Conservation (phyloP, 148 eudicot species). For the Rhododendron vialii region DNA sequence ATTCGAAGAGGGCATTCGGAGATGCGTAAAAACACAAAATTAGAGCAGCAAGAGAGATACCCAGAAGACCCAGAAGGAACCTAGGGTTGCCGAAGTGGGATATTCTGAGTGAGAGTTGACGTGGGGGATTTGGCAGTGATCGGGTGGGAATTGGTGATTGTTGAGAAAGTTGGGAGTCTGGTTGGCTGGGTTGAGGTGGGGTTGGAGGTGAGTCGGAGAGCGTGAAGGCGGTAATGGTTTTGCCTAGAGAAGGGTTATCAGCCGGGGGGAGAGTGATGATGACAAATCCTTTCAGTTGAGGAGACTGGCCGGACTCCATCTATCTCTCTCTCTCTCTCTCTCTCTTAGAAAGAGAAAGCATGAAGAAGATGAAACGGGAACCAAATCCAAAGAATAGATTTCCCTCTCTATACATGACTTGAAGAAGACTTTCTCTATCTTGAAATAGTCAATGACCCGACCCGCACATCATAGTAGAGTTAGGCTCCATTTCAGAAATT, state of each 20-base stretch:
- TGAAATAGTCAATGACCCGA: too few species aligned
- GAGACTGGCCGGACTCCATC: conserved; percentile 18
- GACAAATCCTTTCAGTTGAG: conserved; percentile 31
- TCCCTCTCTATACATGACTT: neutral
- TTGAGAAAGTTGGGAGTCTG: neutral
- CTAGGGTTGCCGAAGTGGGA: conserved; percentile 12
- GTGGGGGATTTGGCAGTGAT: neutral
- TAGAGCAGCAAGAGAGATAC: conserved; percentile 31
- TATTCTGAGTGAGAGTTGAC: conserved; percentile 3
- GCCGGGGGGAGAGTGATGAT: conserved; percentile 46
- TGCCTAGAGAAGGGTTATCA: conserved; percentile 51
- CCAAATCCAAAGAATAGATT: too few species aligned
- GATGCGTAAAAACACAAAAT: conserved; percentile 18
- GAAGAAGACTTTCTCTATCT: neutral
- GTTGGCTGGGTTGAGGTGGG: conserved; percentile 4
- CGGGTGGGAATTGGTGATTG: conserved; percentile 12
- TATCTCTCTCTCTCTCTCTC: neutral
- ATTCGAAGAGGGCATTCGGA: conserved; percentile 13
- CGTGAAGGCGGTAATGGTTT: conserved; percentile 46
- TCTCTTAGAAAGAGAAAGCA: neutral
- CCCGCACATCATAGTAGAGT: too few species aligned
- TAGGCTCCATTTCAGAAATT: too few species aligned
- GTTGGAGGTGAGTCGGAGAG: conserved; percentile 22
- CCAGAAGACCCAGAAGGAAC: conserved; percentile 19
- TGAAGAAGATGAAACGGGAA: neutral